phyloP scores from a whole-genome alignment of 768 basidiomycete species.

The Termitomyces sp. region DNA sequence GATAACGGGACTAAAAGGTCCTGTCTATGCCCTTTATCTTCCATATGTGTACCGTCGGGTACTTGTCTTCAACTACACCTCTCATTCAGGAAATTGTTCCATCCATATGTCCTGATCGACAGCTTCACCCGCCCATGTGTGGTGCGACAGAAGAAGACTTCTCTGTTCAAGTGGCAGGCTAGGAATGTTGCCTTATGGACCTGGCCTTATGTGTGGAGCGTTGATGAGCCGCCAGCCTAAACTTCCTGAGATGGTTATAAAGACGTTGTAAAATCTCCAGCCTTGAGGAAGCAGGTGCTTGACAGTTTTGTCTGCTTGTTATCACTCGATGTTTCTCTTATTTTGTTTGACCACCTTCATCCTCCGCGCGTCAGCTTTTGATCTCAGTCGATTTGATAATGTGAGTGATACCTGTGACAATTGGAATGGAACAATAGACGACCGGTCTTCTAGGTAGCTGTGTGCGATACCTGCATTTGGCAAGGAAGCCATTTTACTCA shows the following conservation, averaged over 20 bases:
- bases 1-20: neutral
- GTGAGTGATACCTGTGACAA: conserved; percentile 26
- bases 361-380: conserved; percentile 33
- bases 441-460: conserved; percentile 37
- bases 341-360: conserved; percentile 4
- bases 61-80: neutral
- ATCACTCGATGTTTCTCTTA: conserved; percentile 11
- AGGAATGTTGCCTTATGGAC: neutral
- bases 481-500: neutral
- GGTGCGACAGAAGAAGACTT: neutral
- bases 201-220: neutral
- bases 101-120: conserved; percentile 1
- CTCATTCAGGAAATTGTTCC: neutral
- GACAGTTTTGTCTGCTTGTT: neutral
- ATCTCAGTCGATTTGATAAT: conserved; percentile 57
- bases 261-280: neutral
- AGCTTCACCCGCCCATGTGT: conserved; percentile 1
- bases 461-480: conserved; percentile 30
- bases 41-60: neutral
- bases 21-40: neutral
- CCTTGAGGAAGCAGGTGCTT: neutral
- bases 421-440: neutral
- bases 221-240: neutral
- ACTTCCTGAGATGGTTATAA: conserved; percentile 1
- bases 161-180: neutral